Base-by-base conservation (phyloP, 495 filamentous ascomycete genomes). In the Zalerion maritima region DNA sequence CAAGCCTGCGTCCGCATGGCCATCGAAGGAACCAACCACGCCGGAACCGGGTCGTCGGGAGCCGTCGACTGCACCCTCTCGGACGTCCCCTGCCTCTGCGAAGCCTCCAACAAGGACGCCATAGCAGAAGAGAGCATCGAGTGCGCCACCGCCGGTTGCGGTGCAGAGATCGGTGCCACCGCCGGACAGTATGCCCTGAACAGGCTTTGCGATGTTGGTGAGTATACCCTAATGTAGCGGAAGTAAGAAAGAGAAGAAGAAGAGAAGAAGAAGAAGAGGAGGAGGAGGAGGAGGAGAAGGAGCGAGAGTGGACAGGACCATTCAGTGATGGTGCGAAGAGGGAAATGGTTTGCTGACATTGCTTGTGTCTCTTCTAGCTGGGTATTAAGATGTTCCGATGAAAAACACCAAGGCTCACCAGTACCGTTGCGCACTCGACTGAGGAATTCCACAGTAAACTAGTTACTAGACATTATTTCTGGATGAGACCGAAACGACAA, bases 361-460 rank as follows among this genome's bases (percentile, higher is more conserved):
- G 29, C 23, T 20, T 17, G 23, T 20, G 21, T 24, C 26, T 8
- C 26, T 32, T 20, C 17, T 5, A 23, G 17, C 17, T 32, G 12
- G 29, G 18, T 31, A 24, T 34, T 34, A 19, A 18, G 5, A 33
- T 22, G 10, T 10, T n/a, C 4, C 15, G 14, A 12, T 10, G 10
- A 12, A 24, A 8, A n/a, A 17, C 18, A 24, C 17, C 16, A 35
- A 26, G 10, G 20, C 16, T 34, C 34, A n/a, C 31, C 31, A 29
- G 14, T 26, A 3, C 33, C 21, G 4, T 17, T 25, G 6, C 30
- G 29, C 3, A 5, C 28, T 14, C 14, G 29, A 9, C 16, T 46
- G 16, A 43, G 46, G 2, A 49, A 49, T 19, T 50, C 43, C 26
- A 46, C 40, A 24, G 52, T 32, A 13, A 54, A 49, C 28, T 54